Evolutionary conservation across 2,329 filamentous ascomycete species (phyloP), one percentile per base, ranked within the genome.

Genomic region (Alternaria consortialis): DNA sequence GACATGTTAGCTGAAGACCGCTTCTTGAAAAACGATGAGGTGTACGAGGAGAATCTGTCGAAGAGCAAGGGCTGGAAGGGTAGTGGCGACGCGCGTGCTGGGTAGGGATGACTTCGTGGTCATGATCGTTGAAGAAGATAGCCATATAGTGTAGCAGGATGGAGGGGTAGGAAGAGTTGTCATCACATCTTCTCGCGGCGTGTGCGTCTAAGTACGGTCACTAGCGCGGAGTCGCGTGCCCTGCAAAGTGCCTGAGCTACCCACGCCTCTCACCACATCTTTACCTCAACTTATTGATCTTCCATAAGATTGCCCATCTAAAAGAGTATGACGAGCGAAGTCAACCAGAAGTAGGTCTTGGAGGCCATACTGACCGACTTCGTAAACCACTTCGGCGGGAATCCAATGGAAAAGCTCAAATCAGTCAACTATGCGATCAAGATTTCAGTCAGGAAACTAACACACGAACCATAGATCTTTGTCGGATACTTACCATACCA

Each of bases 1-100:
- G 23, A 52, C 13, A 17, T 27, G 50, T 23, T 25, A 47, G 9
- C 40, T 23, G 5, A 55, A 55, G 20, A 55, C 20, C n/a, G 42
- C 53, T 20, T 55, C 40, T 23, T 55, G 53, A 7, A 27, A 55
- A 25, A 55, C 17, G n/a, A 55, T 27, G 17, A 55, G 32, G 23
- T 55, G 42, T 5, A 55, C 32, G 9, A 55, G 32, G 7, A 55
- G 53, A 13, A 55, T 29, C 23, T 55, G 4, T 31, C 23, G 53
- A 34, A 47, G 53, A 23, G 29, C 4, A 17, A 31, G 40, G 31
- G 53, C 15, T 12, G 20, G 32, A n/a, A 17, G 31, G n/a, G 40
- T 15, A 27, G 23, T 7, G 13, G 53, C 5, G n/a, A 27, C 53
- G 23, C 20, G 40, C 23, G 37, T 20, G 31, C 29, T 7, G 31